phyloP scores from a whole-genome alignment of 176 grass and related monocot species.

The Bromus sterilis region DNA sequence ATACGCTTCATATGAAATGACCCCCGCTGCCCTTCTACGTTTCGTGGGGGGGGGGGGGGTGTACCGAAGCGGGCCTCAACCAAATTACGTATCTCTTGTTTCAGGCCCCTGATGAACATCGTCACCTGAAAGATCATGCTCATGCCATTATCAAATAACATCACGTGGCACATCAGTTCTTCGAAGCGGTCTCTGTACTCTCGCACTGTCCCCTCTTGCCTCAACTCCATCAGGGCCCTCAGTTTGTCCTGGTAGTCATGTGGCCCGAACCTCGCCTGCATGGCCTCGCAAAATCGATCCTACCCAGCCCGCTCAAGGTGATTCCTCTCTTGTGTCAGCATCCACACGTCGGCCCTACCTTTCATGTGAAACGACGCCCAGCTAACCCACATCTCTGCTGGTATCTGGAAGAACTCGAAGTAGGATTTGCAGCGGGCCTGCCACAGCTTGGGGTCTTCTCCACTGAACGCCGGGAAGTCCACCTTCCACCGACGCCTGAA shows the following conservation, averaged over 20 bases:
- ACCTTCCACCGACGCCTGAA: neutral
- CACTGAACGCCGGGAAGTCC: neutral
- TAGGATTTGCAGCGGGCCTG: neutral
- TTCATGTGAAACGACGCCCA: conserved; percentile 5
- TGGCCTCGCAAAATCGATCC: neutral
- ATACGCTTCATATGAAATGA: no score
- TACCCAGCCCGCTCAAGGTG: neutral
- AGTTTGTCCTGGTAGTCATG: neutral
- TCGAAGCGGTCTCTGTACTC: neutral
- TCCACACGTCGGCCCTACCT: neutral
- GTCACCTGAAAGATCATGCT: neutral
- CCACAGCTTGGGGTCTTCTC: neutral
- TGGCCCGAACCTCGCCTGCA: neutral
- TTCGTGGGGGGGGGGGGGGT: no score
- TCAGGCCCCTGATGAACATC: neutral
- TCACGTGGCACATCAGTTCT: neutral
- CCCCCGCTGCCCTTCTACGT: no score
- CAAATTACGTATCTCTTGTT: neutral
- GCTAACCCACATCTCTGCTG: neutral
- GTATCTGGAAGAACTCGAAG: conserved; percentile 8
- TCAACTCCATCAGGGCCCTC: neutral
- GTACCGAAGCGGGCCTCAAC: no score
- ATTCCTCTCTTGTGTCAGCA: neutral
- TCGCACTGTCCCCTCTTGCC: neutral
- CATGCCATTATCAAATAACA: neutral